Percentiles rank a stretch among this genome's conserved stretches.
Evolutionary conservation across 23 red algal genomes (phyloP).

Genomic region (Gracilariopsis chorda): DNA sequence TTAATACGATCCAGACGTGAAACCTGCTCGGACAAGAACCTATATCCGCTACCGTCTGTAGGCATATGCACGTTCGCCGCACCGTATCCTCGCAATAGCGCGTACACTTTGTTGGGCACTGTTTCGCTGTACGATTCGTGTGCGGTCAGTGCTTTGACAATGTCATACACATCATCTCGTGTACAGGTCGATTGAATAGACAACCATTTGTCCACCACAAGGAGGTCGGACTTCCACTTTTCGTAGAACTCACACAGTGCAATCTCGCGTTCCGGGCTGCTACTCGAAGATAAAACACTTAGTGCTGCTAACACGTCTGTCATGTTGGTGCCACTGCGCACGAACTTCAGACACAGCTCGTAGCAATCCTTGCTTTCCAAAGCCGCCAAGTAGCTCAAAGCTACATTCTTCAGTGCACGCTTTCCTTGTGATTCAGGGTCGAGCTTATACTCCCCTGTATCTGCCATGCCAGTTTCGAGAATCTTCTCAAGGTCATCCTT

Average conservation of each 20-base stretch:
- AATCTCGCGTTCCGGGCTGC: conserved; percentile 61
- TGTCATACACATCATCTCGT: conserved; percentile 65
- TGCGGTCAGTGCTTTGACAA: conserved; percentile 68
- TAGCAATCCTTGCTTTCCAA: conserved; percentile 28
- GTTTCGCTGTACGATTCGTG: conserved; percentile 78
- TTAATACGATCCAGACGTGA: conserved; percentile 72
- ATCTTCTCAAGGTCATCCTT: conserved; percentile 19
- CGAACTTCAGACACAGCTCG: conserved; percentile 56
- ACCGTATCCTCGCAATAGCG: conserved; percentile 81
- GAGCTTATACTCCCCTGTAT: conserved; percentile 51
- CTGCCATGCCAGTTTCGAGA: conserved; percentile 22
- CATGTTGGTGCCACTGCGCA: conserved; percentile 83
- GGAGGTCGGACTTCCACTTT: conserved; percentile 79
- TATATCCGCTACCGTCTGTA: conserved; percentile 66
- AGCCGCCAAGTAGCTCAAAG: conserved; percentile 57
- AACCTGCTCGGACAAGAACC: conserved; percentile 88
- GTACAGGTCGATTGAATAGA: conserved; percentile 80
- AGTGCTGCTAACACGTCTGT: conserved; percentile 80
- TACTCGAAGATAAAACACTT: conserved; percentile 32
- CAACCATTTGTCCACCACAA: conserved; percentile 93
- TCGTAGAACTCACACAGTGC: conserved; percentile 90
- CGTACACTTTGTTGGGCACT: conserved; percentile 94
- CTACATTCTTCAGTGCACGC: conserved; percentile 77
- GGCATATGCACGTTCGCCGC: conserved; percentile 81
- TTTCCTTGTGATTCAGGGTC: conserved; percentile 76